Evolutionary conservation across 345 rosid species (phyloP).

Genomic region (Syzygium grande): DNA sequence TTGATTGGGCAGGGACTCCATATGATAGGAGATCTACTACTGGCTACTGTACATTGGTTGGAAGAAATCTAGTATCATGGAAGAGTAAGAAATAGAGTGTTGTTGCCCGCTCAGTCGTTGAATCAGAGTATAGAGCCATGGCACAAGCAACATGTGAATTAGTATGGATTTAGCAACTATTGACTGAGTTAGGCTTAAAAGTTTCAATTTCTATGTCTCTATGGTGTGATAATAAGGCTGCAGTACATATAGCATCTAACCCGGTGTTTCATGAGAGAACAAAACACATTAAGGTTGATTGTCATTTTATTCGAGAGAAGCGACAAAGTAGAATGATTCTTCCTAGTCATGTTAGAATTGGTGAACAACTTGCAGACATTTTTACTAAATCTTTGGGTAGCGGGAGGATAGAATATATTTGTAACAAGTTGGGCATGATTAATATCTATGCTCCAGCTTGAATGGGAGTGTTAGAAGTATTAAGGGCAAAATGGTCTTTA

Average conservation of each 20-base stretch:
- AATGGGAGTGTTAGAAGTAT: too few relatives aligned
- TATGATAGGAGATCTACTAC: too few relatives aligned
- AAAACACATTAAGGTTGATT: too few relatives aligned
- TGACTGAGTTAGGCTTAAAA: neutral
- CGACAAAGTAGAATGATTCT: neutral
- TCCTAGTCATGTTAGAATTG: neutral
- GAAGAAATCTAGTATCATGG: neutral
- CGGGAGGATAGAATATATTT: neutral
- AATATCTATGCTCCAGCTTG: too few relatives aligned
- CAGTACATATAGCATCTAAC: neutral
- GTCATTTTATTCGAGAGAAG: neutral
- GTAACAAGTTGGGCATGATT: neutral
- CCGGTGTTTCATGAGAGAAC: neutral
- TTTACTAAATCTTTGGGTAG: neutral
- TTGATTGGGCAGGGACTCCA: too few relatives aligned
- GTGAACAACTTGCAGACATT: neutral
- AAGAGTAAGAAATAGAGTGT: neutral
- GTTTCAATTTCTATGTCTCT: neutral
- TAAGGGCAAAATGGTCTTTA: neutral
- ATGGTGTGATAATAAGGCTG: neutral
- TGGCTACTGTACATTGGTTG: neutral
- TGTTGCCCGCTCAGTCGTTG: neutral
- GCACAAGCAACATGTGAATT: neutral
- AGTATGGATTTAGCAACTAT: neutral
- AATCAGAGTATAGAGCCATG: neutral